Evolutionary conservation across 2,329 filamentous ascomycete genomes (phyloP).

Genomic region (Fusarium guadeloupense): DNA sequence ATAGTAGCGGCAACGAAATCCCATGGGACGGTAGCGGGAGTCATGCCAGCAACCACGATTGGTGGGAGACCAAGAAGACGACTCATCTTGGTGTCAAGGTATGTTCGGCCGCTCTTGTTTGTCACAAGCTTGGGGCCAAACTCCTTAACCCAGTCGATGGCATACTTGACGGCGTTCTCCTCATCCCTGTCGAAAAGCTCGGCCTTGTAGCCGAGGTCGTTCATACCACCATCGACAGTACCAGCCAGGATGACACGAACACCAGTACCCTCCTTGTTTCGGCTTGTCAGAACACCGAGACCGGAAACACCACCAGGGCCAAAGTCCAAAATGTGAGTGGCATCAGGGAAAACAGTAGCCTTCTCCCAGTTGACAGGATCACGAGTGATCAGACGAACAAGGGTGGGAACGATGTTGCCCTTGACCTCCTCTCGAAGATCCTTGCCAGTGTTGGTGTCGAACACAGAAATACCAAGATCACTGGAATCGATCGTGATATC

Average conservation of each 20-base stretch:
- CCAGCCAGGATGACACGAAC: constrained; percentile 96
- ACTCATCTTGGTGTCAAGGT: constrained; percentile 97
- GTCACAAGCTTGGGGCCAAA: constrained; percentile 92
- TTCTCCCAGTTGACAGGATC: constrained; percentile 97
- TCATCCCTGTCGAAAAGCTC: constrained; percentile 97
- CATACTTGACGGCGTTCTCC: constrained; percentile 93
- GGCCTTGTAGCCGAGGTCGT: constrained; percentile 95
- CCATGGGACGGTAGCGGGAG: constrained; percentile 86
- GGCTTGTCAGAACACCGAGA: constrained; percentile 93
- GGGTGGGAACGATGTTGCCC: constrained; percentile 83
- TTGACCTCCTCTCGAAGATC: constrained; percentile 77
- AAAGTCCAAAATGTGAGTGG: constrained; percentile 96
- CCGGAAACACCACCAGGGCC: constrained; percentile 97
- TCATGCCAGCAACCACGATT: constrained; percentile 94
- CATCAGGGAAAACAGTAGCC: constrained; percentile 87
- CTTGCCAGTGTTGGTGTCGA: constrained; percentile 86
- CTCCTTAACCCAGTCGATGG: constrained; percentile 97
- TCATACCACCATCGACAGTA: constrained; percentile 87
- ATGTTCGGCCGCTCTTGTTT: constrained; percentile 88
- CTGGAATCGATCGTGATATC: constrained; percentile 78
- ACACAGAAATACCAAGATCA: constrained; percentile 84
- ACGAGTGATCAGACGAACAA: constrained; percentile 92
- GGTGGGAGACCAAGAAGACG: constrained; percentile 85
- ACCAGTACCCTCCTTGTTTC: constrained; percentile 98
- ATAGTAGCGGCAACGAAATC: constrained; percentile 93